Conservation (phyloP, 179 eudicot genomes). For the Dionaea muscipula region DNA sequence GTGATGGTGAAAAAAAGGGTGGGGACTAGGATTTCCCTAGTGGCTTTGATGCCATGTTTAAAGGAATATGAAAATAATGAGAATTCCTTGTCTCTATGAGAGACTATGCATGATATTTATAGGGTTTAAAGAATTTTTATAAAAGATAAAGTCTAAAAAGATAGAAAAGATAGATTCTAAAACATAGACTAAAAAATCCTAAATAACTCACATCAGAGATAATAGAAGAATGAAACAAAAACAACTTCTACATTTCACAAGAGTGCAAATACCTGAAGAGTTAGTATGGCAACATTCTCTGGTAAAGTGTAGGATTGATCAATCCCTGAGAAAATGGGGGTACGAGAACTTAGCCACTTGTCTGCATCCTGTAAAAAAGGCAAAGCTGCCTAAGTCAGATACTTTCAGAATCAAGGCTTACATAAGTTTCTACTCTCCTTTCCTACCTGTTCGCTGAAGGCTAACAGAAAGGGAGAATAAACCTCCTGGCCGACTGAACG, state of each 20-base stretch:
- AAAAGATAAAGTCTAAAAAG: too few relatives aligned
- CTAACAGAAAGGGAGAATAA: slow-evolving; percentile 84
- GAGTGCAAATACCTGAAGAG: slow-evolving; percentile 50
- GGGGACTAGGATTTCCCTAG: too few relatives aligned
- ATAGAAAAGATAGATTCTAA: too few relatives aligned
- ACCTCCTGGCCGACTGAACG: slow-evolving; percentile 85
- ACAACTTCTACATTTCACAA: background rate
- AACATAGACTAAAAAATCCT: too few relatives aligned
- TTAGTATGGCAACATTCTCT: slow-evolving; percentile 58
- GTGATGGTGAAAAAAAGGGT: too few relatives aligned
- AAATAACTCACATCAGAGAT: too few relatives aligned
- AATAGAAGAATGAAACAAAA: background rate
- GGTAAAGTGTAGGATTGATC: slow-evolving; percentile 77
- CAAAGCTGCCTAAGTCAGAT: background rate
- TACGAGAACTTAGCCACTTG: slow-evolving; percentile 54
- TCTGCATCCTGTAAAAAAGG: slow-evolving; percentile 44
- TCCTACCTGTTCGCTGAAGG: slow-evolving; percentile 75
- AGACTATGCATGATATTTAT: too few relatives aligned
- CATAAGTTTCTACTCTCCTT: background rate
- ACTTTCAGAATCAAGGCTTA: background rate
- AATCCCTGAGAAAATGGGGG: slow-evolving; percentile 53
- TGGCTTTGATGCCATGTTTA: too few relatives aligned
- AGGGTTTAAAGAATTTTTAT: too few relatives aligned
- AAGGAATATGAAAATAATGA: too few relatives aligned
- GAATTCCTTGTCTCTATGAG: too few relatives aligned